These are phyloP conservation scores for Curvularia eragrostidis DNA, from an alignment of 2,329 filamentous ascomycete species.

Conservation along the genomic window DNA sequence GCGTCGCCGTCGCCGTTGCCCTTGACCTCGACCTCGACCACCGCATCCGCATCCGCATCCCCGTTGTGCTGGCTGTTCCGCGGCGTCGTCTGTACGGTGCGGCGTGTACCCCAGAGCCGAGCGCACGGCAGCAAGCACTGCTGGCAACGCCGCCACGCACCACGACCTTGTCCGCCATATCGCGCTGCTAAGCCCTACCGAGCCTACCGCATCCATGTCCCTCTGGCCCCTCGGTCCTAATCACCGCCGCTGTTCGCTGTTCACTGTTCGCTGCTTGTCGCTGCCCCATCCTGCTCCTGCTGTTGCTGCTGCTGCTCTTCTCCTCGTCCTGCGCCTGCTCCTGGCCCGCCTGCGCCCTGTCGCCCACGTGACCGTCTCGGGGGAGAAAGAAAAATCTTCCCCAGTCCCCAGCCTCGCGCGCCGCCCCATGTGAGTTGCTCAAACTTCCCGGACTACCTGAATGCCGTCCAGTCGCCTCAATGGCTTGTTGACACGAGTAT, in stretches of 20 bases:
- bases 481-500: constrained; percentile 24
- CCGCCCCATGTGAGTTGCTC: constrained; percentile 12
- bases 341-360: constrained; percentile 1
- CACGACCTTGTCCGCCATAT: constrained; percentile 36
- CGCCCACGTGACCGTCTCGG: constrained; percentile 12
- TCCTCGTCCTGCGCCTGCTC: neutral
- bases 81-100: constrained; percentile 1
- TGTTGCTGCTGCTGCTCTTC: neutral
- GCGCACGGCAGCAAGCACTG: constrained; percentile 28
- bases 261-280: constrained; percentile 9
- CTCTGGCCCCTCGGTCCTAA: constrained; percentile 19
- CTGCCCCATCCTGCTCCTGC: constrained; percentile 1
- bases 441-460: constrained; percentile 5
- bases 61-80: constrained; percentile 3
- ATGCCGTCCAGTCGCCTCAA: constrained; percentile 22
- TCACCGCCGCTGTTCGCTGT: constrained; percentile 10
- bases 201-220: constrained; percentile 21
- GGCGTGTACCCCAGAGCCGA: constrained; percentile 25
- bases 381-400: constrained; percentile 12
- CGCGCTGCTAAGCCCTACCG: constrained; percentile 35
- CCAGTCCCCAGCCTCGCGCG: constrained; percentile 12
- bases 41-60: no score
- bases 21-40: no score
- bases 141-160: constrained; percentile 33
- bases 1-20: no score